These are phyloP conservation scores for Xanthoceras sorbifolium DNA, from an alignment of 345 rosid species.

Conservation along the genomic window DNA sequence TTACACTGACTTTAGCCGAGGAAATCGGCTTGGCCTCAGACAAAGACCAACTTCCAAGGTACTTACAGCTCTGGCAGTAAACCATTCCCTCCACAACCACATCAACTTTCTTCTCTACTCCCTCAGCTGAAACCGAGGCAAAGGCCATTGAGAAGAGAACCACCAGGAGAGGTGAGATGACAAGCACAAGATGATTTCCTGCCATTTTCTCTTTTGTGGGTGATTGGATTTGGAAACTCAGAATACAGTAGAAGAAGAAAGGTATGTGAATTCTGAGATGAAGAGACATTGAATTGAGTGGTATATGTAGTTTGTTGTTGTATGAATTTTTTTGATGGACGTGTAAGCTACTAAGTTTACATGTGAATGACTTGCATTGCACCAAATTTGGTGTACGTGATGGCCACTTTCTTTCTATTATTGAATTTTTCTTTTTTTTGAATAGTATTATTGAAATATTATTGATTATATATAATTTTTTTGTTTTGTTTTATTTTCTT, in stretches of 20 bases:
- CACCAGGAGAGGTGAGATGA: constrained; percentile 33
- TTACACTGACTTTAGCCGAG: constrained; percentile 67
- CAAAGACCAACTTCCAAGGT: constrained; percentile 71
- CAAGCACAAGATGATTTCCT: constrained; percentile 23
- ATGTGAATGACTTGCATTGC: constrained; percentile 1
- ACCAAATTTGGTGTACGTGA: constrained; percentile 29
- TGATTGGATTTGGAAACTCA: constrained; percentile 4
- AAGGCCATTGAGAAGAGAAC: constrained; percentile 35
- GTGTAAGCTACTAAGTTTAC: constrained; percentile 38
- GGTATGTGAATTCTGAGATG: constrained; percentile 2
- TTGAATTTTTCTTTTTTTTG: too few species aligned
- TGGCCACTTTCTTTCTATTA: constrained; percentile 21
- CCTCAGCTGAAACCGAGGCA: constrained; percentile 28
- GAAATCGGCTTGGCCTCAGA: constrained; percentile 64
- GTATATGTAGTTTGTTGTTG: constrained; percentile 27
- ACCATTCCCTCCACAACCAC: constrained; percentile 83
- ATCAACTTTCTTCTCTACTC: constrained; percentile 36
- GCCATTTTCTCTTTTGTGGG: constrained; percentile 37
- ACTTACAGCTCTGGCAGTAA: constrained; percentile 76
- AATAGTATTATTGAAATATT: neutral
- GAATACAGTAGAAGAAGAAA: neutral
- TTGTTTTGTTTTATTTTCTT: neutral
- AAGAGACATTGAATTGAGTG: neutral
- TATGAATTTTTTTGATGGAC: constrained; percentile 14
- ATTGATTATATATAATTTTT: neutral